Conservation (phyloP, 108 stramenopile species). For the Conticribra weissflogii region DNA sequence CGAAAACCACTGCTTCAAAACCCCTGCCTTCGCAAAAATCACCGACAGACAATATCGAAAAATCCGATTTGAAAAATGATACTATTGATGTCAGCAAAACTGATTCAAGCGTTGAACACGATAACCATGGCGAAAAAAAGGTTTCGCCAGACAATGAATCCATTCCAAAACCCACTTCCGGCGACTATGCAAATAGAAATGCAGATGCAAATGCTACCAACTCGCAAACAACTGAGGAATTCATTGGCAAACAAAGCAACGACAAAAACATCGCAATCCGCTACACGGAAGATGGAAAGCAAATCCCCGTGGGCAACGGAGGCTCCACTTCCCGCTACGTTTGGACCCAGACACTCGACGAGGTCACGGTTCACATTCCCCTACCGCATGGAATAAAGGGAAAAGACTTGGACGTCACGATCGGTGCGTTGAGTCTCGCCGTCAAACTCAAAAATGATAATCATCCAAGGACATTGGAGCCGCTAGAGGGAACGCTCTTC, state of each 20-base stretch:
- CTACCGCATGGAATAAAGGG: constrained; percentile 62
- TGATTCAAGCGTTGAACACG: no score
- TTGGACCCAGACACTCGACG: constrained; percentile 90
- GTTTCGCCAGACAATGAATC: no score
- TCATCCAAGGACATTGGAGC: constrained; percentile 8
- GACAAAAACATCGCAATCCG: constrained; percentile 32
- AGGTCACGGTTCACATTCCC: constrained; percentile 72
- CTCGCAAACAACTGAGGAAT: no score
- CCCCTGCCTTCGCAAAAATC: no score
- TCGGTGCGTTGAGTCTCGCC: constrained; percentile 55
- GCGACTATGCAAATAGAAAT: constrained; percentile 1
- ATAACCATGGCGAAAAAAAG: no score
- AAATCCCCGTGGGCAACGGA: constrained; percentile 89
- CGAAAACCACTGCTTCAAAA: no score
- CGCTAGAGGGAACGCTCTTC: constrained; percentile 66
- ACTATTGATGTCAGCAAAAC: no score
- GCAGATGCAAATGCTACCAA: not conserved
- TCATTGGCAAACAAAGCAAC: constrained; percentile 1
- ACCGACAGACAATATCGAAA: no score
- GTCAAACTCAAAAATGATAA: constrained; percentile 53
- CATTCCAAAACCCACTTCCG: no score
- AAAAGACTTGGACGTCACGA: constrained; percentile 72
- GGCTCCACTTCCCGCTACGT: constrained; percentile 78
- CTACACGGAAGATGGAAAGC: constrained; percentile 81
- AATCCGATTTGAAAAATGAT: no score